Conservation (phyloP, 176 grass and related monocot genomes). For the Zizania latifolia region DNA sequence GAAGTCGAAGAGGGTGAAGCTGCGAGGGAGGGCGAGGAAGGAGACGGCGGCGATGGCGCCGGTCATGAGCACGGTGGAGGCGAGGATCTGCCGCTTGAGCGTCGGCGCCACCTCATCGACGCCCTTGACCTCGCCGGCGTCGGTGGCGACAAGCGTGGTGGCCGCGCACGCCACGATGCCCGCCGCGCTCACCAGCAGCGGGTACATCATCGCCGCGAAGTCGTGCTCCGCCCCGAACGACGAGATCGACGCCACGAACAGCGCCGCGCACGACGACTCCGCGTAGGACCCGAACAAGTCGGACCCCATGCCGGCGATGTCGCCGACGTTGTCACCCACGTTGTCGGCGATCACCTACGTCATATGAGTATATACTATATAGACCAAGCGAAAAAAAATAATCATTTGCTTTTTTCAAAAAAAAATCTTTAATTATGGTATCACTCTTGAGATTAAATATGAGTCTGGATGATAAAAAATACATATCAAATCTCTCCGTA, state of each 20-base stretch:
- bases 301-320: conserved; percentile 89
- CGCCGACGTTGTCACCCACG: conserved; percentile 85
- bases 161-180: conserved; percentile 53
- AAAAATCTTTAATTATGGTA: too few species aligned
- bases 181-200: conserved; percentile 54
- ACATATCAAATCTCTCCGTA: too few species aligned
- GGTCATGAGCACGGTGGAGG: conserved; percentile 79
- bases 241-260: conserved; percentile 76
- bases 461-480: too few species aligned
- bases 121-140: conserved; percentile 22
- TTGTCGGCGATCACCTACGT: conserved; percentile 83
- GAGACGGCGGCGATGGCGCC: conserved; percentile 39
- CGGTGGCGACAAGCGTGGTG: conserved; percentile 60
- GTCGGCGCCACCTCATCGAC: conserved; percentile 27
- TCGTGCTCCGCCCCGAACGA: conserved; percentile 55
- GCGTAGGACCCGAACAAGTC: conserved; percentile 91
- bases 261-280: conserved; percentile 80
- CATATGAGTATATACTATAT: too few species aligned
- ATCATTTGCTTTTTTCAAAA: too few species aligned
- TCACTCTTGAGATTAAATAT: too few species aligned
- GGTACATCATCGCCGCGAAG: conserved; percentile 56
- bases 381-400: too few species aligned
- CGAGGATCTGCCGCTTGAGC: conserved; percentile 61
- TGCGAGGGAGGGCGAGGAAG: conserved; percentile 41
- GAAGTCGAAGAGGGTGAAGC: conserved; percentile 74